These are phyloP conservation scores for Massarina eburnea DNA, from an alignment of 2,329 filamentous ascomycete species.

Conservation along the genomic window DNA sequence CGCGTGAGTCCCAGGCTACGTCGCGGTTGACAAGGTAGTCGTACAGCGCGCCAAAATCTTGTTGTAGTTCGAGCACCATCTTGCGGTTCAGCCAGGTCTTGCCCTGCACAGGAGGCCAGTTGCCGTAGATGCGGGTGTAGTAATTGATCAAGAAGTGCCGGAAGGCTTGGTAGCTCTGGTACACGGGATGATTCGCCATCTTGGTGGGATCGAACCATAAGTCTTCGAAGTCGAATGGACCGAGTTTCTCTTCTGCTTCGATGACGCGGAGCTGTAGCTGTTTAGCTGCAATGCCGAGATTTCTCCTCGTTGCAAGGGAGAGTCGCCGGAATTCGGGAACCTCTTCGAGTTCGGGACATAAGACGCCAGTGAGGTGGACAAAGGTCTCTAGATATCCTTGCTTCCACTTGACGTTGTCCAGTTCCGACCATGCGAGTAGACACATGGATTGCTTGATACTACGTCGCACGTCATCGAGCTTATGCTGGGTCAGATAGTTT, in stretches of 20 bases:
- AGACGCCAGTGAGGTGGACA: constrained; percentile 66
- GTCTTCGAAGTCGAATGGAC: constrained; percentile 61
- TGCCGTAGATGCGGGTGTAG: constrained; percentile 59
- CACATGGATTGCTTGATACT: constrained; percentile 62
- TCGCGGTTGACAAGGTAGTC: constrained; percentile 71
- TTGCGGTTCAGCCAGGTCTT: constrained; percentile 62
- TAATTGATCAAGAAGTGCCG: constrained; percentile 62
- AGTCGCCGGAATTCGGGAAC: constrained; percentile 60
- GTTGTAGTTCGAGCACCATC: constrained; percentile 59
- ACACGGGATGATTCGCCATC: constrained; percentile 41
- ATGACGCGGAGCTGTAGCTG: constrained; percentile 65
- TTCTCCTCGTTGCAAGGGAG: constrained; percentile 63
- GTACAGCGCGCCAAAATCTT: constrained; percentile 69
- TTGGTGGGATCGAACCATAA: constrained; percentile 54
- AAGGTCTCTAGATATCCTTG: constrained; percentile 70
- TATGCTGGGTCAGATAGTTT: constrained; percentile 60
- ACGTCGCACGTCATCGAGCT: constrained; percentile 65
- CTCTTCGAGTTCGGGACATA: constrained; percentile 47
- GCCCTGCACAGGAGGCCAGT: constrained; percentile 60
- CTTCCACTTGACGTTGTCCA: constrained; percentile 62
- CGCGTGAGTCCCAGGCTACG: constrained; percentile 65
- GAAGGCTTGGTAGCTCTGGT: constrained; percentile 60
- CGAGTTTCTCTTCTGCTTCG: constrained; percentile 63
- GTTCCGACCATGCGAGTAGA: constrained; percentile 67
- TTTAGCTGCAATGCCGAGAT: constrained; percentile 63